Conservation (phyloP, 2,329 filamentous ascomycete genomes). For the Sporothrix curviconia region DNA sequence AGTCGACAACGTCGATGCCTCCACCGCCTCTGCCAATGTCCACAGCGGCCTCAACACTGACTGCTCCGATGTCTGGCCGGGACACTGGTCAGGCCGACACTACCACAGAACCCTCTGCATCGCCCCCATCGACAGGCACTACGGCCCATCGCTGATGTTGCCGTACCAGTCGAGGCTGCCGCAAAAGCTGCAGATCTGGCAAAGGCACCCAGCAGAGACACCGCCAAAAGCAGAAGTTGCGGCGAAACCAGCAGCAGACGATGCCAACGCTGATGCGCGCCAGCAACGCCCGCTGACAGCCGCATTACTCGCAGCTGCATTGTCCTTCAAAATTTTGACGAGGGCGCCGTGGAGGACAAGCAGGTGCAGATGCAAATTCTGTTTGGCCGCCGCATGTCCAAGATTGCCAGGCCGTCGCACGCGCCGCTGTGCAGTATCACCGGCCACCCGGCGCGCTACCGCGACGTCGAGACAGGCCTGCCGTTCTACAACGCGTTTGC, state of each 20-base stretch:
- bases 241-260: background rate
- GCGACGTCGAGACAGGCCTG: constrained; percentile 77
- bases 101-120: background rate
- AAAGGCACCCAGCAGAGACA: background rate
- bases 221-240: background rate
- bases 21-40: background rate
- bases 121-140: background rate
- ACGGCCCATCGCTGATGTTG: background rate
- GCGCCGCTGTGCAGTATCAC: constrained; percentile 71
- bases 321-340: constrained; percentile 54
- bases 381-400: constrained; percentile 53
- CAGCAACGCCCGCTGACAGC: constrained; percentile 32
- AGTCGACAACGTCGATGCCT: background rate
- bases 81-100: background rate
- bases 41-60: background rate
- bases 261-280: constrained; percentile 24
- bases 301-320: constrained; percentile 54
- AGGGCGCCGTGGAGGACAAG: constrained; percentile 49
- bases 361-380: constrained; percentile 52
- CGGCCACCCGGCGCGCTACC: constrained; percentile 70
- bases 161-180: background rate
- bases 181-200: background rate
- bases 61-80: too few relatives aligned
- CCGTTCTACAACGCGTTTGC: constrained; percentile 73
- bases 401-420: constrained; percentile 47